Evolutionary conservation across 306 rosid species (phyloP).

Genomic region (Gleditsia sinensis): DNA sequence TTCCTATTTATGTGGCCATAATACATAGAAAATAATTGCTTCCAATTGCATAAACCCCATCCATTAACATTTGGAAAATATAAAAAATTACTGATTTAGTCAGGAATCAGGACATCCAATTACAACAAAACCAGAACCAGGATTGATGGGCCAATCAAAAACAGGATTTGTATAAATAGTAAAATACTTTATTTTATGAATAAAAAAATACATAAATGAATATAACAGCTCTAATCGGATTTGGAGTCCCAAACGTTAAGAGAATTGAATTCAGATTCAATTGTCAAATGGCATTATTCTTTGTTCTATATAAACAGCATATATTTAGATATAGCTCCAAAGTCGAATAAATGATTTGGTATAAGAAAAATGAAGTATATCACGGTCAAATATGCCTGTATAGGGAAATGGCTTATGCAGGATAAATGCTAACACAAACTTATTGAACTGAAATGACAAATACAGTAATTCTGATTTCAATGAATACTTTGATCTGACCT

Average conservation of each 20-base stretch:
- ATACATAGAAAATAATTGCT: neutral
- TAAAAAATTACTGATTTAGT: neutral
- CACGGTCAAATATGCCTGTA: no score
- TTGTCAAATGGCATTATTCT: neutral
- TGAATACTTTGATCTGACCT: constrained; percentile 8
- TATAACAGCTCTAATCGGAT: neutral
- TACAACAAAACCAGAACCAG: neutral
- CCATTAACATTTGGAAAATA: neutral
- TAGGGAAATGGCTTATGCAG: no score
- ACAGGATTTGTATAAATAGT: neutral
- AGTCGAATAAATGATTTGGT: neutral
- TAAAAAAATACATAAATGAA: neutral
- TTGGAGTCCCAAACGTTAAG: neutral
- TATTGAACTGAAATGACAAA: neutral
- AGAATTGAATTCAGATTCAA: constrained; percentile 18
- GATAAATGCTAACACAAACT: constrained; percentile 1
- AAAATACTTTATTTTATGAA: neutral
- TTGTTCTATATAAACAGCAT: neutral
- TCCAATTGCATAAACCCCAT: neutral
- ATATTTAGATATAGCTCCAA: neutral
- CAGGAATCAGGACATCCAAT: neutral
- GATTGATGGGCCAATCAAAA: neutral
- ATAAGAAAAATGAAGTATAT: no score
- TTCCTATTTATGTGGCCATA: neutral
- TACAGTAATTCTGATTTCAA: neutral